A percentile compares a stretch with the other conserved stretches of the same genome.
phyloP scores from a whole-genome alignment of 345 rosid species.

The Syzygium aqueum region DNA sequence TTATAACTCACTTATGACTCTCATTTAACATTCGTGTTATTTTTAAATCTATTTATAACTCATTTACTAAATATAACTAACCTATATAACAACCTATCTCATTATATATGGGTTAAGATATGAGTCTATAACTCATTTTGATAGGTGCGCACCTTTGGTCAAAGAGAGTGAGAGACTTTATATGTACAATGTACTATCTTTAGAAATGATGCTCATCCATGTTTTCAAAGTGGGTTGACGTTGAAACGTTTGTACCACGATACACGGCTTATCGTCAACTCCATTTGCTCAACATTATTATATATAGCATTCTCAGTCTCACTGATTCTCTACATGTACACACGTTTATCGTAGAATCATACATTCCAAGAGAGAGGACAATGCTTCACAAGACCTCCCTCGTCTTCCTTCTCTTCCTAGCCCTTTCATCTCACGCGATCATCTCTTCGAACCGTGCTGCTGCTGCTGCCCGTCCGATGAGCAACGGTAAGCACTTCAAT shows the following conservation, averaged over 20 bases:
- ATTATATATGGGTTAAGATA: too few species aligned
- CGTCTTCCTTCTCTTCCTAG: not conserved
- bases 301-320: not conserved
- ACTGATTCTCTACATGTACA: not conserved
- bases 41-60: too few species aligned
- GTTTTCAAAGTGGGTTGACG: not conserved
- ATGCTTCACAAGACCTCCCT: not conserved
- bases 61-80: too few species aligned
- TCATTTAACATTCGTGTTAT: too few species aligned
- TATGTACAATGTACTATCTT: not conserved
- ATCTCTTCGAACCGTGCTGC: not conserved
- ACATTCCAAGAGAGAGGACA: not conserved
- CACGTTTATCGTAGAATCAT: not conserved
- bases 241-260: not conserved
- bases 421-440: not conserved
- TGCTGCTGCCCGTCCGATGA: fast-evolving
- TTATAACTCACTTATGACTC: too few species aligned
- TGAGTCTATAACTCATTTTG: too few species aligned
- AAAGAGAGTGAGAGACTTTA: not conserved
- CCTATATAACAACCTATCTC: too few species aligned
- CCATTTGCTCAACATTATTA: not conserved
- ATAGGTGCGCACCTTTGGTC: not conserved
- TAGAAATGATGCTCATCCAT: not conserved
- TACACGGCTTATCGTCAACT: not conserved
- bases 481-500: not conserved